phyloP scores from a whole-genome alignment of 106 monocot genomes.

The Apostasia ramifera region DNA sequence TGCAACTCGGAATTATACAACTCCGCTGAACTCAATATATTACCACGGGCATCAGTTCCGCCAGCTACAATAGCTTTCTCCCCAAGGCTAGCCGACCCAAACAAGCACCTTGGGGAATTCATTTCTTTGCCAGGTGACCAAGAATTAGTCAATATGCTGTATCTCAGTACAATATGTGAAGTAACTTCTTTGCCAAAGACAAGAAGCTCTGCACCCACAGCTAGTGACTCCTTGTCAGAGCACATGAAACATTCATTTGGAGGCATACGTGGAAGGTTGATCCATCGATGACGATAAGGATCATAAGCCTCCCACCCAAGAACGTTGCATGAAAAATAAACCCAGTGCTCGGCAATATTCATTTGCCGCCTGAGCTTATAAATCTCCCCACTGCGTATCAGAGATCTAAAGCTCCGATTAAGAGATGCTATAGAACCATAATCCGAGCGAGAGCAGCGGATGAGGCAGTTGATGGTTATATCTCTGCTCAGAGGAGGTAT shows the following conservation, averaged over 20 bases:
- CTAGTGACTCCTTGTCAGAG: slow-evolving; percentile 84
- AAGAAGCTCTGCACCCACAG: slow-evolving; percentile 78
- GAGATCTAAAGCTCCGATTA: slow-evolving; percentile 41
- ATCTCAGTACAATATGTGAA: slow-evolving; percentile 51
- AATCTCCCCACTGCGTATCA: slow-evolving; percentile 53
- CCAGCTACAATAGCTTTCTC: slow-evolving; percentile 69
- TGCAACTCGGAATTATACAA: slow-evolving; percentile 63
- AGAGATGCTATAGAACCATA: slow-evolving; percentile 44
- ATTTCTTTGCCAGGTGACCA: slow-evolving; percentile 59
- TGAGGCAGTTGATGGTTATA: slow-evolving; percentile 46
- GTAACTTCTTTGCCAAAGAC: slow-evolving; percentile 64
- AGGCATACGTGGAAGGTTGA: slow-evolving; percentile 55
- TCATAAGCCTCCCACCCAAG: slow-evolving; percentile 74
- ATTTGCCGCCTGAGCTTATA: slow-evolving; percentile 38
- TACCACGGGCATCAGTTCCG: slow-evolving; percentile 43
- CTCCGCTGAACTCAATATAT: slow-evolving; percentile 53
- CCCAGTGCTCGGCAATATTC: slow-evolving; percentile 67
- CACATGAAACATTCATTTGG: slow-evolving; percentile 67
- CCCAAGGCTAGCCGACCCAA: slow-evolving; percentile 73
- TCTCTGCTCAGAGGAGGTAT: slow-evolving; percentile 34
- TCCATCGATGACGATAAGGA: slow-evolving; percentile 50
- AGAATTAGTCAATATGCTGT: slow-evolving; percentile 49
- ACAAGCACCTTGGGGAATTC: slow-evolving; percentile 65
- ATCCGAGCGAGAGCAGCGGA: slow-evolving; percentile 46
- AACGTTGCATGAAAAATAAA: slow-evolving; percentile 78